Base-by-base conservation (phyloP, 2,329 filamentous ascomycete genomes). In the Ophiostoma montium region DNA sequence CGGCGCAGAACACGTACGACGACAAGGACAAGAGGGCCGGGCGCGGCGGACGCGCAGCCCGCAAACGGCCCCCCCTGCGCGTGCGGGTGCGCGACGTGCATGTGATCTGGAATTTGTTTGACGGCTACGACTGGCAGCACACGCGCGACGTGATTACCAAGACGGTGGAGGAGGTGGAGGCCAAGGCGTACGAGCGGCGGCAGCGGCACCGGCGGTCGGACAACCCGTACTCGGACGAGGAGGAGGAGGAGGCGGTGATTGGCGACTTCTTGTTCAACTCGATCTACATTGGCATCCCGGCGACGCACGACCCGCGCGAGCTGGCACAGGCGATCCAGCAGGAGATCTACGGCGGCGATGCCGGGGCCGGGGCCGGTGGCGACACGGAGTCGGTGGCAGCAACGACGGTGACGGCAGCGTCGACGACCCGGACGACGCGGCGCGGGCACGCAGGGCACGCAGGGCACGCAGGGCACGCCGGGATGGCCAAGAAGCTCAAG, bases 231-330 rank as follows among this genome's bases (percentile, higher is more conserved):
- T 46, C 52, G 23, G 84, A 82, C 48, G 82, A 80, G 33, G 80
- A 90, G 21, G 84, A 94, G 45, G 84, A 89, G 39, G 85, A 89
- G 63, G 86, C 80, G 12, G 85, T 84, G 6, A 94, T 96, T 63
- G 88, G 87, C 6, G 94, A 98, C 62, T 94, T 94, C 57, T 71
- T 98, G 15, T 98, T 98, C 73, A 96, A 98, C 62, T 98, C 92
- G 0, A 95, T 98, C 49, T 98, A 95, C 67, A 95, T 98, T 57
- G 88, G 86, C 13, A 85, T 98, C 16, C 85, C 90, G 0, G 76
- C 85, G 11, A 92, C 89, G 57, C 79, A 83, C 51, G 90, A 96
- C 57, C 87, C 88, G 5, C 78, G 78, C 48, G 86, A 94, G 30
- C 73, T 96, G 10, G 74, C 86, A 4, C 77, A 79, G 42, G 85